A percentile compares a stretch with the other conserved stretches of the same genome.
These are phyloP conservation scores for Suillus subluteus DNA, from an alignment of 768 basidiomycete species.

Conservation along the genomic window DNA sequence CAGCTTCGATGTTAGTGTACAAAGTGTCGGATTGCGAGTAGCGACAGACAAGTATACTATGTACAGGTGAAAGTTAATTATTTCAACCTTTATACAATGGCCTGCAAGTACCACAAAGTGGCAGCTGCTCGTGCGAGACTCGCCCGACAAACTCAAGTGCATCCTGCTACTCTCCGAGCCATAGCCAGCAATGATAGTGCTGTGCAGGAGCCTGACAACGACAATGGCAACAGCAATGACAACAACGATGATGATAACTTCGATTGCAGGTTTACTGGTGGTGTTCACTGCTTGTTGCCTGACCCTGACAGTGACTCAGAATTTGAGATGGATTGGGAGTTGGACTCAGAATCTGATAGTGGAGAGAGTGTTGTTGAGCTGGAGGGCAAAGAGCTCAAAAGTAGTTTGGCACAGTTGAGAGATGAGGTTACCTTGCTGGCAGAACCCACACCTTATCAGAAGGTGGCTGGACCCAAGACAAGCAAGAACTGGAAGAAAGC, in stretches of 20 bases:
- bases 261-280: not conserved
- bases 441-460: conserved; percentile 4
- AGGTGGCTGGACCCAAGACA: not conserved
- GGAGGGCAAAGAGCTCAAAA: not conserved
- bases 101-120: not conserved
- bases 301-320: not conserved
- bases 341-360: not conserved
- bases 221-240: not conserved
- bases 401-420: not conserved
- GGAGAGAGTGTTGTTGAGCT: conserved; percentile 1
- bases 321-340: not conserved
- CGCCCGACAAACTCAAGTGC: not conserved
- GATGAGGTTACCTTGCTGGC: not conserved
- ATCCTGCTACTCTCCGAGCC: not conserved
- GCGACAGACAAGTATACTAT: not conserved
- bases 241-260: not conserved
- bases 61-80: not conserved
- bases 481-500: conserved; percentile 1
- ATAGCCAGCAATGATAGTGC: no score
- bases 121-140: not conserved
- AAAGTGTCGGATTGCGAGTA: not conserved
- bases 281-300: conserved; percentile 3
- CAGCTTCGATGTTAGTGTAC: not conserved
- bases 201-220: not conserved
- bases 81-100: conserved; percentile 2